A percentile compares a stretch with the other conserved stretches of the same genome.
Evolutionary conservation across 306 rosid genomes (phyloP).

Genomic region (Astragalus membranaceus): DNA sequence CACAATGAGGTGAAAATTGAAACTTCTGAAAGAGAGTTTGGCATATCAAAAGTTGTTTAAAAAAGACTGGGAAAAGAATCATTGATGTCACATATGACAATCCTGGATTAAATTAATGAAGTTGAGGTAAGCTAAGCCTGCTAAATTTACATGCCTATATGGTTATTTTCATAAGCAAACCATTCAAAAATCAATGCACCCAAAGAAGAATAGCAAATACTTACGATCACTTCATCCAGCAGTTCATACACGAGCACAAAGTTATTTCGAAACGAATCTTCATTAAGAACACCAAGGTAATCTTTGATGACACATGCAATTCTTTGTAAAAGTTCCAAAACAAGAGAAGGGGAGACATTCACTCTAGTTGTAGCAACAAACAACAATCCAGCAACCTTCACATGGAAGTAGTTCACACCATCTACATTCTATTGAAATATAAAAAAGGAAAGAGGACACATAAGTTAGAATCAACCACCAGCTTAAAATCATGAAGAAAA

Average conservation of each 20-base stretch:
- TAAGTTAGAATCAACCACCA: not conserved
- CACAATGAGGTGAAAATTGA: not conserved
- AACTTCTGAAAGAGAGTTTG: not conserved
- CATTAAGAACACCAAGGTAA: constrained; percentile 89
- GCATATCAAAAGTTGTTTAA: not conserved
- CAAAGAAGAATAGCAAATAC: constrained; percentile 19
- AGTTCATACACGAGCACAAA: constrained; percentile 93
- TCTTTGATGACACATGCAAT: constrained; percentile 87
- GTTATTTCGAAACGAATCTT: constrained; percentile 81
- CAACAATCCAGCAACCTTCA: constrained; percentile 80
- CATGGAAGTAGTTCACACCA: constrained; percentile 91
- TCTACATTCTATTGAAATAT: constrained; percentile 54
- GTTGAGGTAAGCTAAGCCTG: not conserved
- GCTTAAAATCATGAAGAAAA: not conserved
- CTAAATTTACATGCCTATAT: too few relatives aligned
- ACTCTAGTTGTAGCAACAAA: constrained; percentile 81
- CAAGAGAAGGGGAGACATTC: constrained; percentile 79
- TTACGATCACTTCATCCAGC: constrained; percentile 88
- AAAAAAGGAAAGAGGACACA: not conserved
- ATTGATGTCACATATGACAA: too few relatives aligned
- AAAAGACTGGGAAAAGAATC: too few relatives aligned
- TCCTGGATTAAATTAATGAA: not conserved
- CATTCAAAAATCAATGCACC: not conserved
- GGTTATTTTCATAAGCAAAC: not conserved
- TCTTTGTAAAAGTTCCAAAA: constrained; percentile 76